phyloP scores from a whole-genome alignment of 192 early-diverging fungal genomes.

The Podila epicladia region DNA sequence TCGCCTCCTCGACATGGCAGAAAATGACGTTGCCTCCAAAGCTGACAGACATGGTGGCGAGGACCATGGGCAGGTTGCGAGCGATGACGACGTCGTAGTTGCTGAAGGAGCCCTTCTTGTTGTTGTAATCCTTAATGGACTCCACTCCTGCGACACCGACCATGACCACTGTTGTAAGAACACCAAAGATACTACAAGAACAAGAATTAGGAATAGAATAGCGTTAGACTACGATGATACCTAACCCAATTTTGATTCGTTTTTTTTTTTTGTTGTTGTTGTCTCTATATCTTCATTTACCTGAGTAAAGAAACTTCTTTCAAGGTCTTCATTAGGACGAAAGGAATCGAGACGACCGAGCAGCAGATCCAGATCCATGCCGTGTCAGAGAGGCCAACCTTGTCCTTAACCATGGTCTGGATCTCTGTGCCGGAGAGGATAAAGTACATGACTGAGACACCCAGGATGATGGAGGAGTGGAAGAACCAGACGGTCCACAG shows the following conservation, averaged over 20 bases:
- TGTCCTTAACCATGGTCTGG: constrained; percentile 52
- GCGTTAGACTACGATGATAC: no score
- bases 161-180: constrained; percentile 67
- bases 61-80: constrained; percentile 65
- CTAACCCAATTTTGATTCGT: no score
- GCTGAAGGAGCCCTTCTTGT: constrained; percentile 47
- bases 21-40: constrained; percentile 79
- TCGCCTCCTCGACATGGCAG: constrained; percentile 73
- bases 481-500: constrained; percentile 61
- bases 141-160: constrained; percentile 65
- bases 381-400: constrained; percentile 51
- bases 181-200: constrained; percentile 64
- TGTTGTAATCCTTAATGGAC: constrained; percentile 58
- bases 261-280: no score
- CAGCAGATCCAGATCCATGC: constrained; percentile 69
- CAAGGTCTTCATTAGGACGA: constrained; percentile 69
- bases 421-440: constrained; percentile 73
- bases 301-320: constrained; percentile 73
- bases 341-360: constrained; percentile 66
- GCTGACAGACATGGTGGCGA: constrained; percentile 72
- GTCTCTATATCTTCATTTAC: background rate
- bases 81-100: constrained; percentile 53
- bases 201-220: no score
- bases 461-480: constrained; percentile 58
- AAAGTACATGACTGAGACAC: constrained; percentile 65